phyloP scores from a whole-genome alignment of 495 filamentous ascomycete species.

The Aspergillus taichungensis region DNA sequence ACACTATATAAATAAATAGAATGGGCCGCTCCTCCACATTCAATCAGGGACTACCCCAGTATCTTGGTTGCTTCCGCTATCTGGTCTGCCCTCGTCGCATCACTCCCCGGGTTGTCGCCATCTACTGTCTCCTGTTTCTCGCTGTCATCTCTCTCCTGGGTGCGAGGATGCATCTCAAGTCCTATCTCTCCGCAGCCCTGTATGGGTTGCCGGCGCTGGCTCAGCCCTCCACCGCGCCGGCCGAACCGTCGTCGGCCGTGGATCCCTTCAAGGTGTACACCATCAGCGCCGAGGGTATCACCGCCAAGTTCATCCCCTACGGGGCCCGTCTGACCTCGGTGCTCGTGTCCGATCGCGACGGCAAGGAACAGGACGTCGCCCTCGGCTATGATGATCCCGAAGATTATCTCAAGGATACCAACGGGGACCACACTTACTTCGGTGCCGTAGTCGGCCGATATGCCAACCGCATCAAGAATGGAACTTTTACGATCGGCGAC shows the following conservation, averaged over 20 bases:
- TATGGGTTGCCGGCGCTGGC: constrained; percentile 28
- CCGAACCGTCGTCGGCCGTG: constrained; percentile 6
- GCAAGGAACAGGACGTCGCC: constrained; percentile 56
- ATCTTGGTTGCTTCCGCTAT: constrained; percentile 22
- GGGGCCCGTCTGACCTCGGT: constrained; percentile 70
- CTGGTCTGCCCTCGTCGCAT: constrained; percentile 25
- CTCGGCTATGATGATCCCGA: constrained; percentile 72
- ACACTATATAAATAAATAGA: constrained; percentile 3
- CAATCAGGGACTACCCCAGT: constrained; percentile 7
- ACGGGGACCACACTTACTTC: constrained; percentile 63
- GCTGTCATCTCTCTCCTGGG: constrained; percentile 19
- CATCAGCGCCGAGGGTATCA: constrained; percentile 63
- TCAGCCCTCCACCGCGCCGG: constrained; percentile 9
- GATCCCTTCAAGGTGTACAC: constrained; percentile 55
- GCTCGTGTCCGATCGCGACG: constrained; percentile 62
- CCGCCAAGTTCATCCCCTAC: constrained; percentile 66
- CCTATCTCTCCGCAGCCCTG: constrained; percentile 26
- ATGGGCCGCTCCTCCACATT: constrained; percentile 11
- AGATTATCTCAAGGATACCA: constrained; percentile 56
- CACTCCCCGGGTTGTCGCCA: constrained; percentile 18
- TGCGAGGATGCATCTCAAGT: constrained; percentile 35
- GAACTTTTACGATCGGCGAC: constrained; percentile 65
- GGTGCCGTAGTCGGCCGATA: constrained; percentile 73
- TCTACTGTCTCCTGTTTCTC: constrained; percentile 28
- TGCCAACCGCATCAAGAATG: constrained; percentile 83